Evolutionary conservation across 2,329 filamentous ascomycete genomes (phyloP).

Genomic region (Phaeosphaeriaceae sp.): DNA sequence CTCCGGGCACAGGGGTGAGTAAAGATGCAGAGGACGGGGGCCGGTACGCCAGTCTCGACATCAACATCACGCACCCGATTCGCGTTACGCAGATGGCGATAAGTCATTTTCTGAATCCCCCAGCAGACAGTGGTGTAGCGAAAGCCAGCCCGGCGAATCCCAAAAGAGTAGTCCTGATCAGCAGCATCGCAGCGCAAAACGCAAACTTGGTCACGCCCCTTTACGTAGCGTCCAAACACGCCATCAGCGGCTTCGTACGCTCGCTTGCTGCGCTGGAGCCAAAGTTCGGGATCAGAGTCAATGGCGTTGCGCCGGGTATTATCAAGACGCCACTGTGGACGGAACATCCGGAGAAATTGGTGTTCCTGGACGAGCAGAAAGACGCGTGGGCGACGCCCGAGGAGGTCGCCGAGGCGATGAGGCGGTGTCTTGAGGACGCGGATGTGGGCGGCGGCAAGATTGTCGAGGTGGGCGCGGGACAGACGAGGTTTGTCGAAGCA

Average conservation of each 20-base stretch:
- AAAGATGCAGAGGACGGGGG: slow-evolving; percentile 41
- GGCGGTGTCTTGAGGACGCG: slow-evolving; percentile 61
- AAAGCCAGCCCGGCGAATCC: slow-evolving; percentile 50
- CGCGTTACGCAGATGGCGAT: slow-evolving; percentile 57
- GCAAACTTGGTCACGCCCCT: slow-evolving; percentile 49
- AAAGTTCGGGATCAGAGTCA: slow-evolving; percentile 62
- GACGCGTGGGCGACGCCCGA: slow-evolving; percentile 68
- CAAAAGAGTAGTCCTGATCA: slow-evolving; percentile 55
- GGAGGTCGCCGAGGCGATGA: slow-evolving; percentile 66
- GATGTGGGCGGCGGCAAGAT: slow-evolving; percentile 56
- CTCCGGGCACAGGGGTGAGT: slow-evolving; percentile 47
- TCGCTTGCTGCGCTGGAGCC: slow-evolving; percentile 58
- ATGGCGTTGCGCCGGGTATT: slow-evolving; percentile 66
- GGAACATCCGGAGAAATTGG: slow-evolving; percentile 66
- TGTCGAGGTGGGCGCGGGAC: slow-evolving; percentile 62
- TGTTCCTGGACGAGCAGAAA: slow-evolving; percentile 54
- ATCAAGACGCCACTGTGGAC: slow-evolving; percentile 69
- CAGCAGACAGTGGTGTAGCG: slow-evolving; percentile 20
- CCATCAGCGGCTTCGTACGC: slow-evolving; percentile 57
- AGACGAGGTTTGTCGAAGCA: slow-evolving; percentile 58
- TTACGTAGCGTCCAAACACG: slow-evolving; percentile 57
- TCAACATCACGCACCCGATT: slow-evolving; percentile 58
- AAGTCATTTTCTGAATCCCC: slow-evolving; percentile 51
- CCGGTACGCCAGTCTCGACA: slow-evolving; percentile 49
- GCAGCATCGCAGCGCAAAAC: slow-evolving; percentile 53